Evolutionary conservation across 345 rosid species (phyloP).

Genomic region (Trapa incisa): DNA sequence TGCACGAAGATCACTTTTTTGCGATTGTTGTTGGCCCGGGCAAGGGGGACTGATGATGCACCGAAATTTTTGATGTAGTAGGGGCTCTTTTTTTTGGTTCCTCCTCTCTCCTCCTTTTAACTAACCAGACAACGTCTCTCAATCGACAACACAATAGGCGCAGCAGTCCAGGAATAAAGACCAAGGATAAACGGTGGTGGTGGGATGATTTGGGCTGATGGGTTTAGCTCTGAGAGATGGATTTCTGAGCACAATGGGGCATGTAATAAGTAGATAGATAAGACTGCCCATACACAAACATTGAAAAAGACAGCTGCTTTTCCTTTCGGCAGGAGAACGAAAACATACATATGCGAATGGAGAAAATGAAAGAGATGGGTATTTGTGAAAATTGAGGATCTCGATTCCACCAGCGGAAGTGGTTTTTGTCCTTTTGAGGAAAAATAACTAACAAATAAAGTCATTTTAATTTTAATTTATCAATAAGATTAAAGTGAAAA

Average conservation of each 20-base stretch:
- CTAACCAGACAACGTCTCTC: constrained; percentile 6
- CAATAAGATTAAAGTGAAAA: too few relatives aligned
- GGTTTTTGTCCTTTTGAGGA: too few relatives aligned
- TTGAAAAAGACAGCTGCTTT: constrained; percentile 4
- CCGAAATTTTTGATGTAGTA: neutral
- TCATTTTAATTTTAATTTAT: neutral
- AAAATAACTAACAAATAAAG: too few relatives aligned
- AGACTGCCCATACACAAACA: neutral
- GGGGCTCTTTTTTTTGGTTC: neutral
- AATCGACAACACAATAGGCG: constrained; percentile 3
- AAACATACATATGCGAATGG: neutral
- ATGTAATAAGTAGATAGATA: neutral
- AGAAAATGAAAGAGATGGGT: neutral
- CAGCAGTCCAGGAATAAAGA: neutral
- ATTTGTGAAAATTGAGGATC: neutral
- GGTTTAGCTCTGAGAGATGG: neutral
- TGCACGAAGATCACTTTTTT: constrained; percentile 19
- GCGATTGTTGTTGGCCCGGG: constrained; percentile 15
- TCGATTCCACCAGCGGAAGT: too few relatives aligned
- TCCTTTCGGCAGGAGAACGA: neutral
- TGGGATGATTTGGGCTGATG: neutral
- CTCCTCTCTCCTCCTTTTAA: neutral
- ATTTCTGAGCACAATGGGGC: constrained; percentile 2
- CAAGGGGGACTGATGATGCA: neutral
- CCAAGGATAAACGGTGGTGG: neutral